Conservation (phyloP, 2,329 filamentous ascomycete genomes). For the Phyllosticta capitalensis region DNA sequence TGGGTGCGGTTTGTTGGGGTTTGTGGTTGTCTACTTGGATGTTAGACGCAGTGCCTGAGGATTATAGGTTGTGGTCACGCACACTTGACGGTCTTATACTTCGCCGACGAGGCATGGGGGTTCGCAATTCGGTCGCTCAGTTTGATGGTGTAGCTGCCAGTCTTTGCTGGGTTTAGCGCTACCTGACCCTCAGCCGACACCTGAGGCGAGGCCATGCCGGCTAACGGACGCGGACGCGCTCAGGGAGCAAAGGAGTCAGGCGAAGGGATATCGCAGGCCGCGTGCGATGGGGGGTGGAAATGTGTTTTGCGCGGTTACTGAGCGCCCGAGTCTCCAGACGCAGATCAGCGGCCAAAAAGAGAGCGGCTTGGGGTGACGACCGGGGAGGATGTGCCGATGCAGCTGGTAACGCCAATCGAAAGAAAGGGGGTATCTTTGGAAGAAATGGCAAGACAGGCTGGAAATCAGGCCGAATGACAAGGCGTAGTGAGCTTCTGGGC, state of each 20-base stretch:
- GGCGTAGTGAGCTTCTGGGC: neutral
- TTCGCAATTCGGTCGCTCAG: constrained; percentile 8
- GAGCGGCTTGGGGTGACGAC: neutral
- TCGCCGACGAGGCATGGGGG: neutral
- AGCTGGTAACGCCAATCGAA: neutral
- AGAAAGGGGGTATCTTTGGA: neutral
- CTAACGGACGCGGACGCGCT: neutral
- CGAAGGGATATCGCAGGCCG: neutral
- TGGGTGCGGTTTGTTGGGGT: constrained; percentile 25
- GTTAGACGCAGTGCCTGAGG: neutral
- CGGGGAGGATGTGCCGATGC: neutral
- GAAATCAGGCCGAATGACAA: neutral
- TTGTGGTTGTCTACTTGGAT: constrained; percentile 37
- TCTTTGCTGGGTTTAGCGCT: constrained; percentile 5
- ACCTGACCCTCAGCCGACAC: neutral
- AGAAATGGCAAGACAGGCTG: neutral
- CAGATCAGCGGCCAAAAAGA: neutral
- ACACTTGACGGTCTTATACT: constrained; percentile 2
- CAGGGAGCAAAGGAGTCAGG: neutral
- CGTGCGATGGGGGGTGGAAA: neutral
- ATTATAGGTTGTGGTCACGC: neutral
- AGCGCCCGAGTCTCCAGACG: neutral
- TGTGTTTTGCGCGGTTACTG: neutral
- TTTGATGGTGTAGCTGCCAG: constrained; percentile 4
- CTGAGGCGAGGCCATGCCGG: constrained; percentile 7